These are phyloP conservation scores for Syncephalis plumigaleata DNA, from an alignment of 371 early-diverging fungal species.

Conservation along the genomic window DNA sequence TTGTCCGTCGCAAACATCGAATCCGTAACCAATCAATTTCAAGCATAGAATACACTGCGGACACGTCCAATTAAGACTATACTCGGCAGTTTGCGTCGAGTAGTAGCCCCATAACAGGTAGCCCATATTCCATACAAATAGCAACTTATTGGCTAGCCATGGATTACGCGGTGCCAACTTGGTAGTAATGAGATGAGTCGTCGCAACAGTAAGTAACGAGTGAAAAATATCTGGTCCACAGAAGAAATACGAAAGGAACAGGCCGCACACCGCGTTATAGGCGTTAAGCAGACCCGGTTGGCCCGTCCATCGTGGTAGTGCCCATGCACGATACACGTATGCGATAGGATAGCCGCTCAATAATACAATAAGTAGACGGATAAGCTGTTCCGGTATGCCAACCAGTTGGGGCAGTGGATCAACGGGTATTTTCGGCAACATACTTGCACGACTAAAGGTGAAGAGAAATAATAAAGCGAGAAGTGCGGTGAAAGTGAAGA, in stretches of 20 bases:
- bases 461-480: too few relatives aligned
- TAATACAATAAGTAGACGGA: constrained; percentile 27
- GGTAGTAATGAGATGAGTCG: constrained; percentile 26
- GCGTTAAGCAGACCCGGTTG: constrained; percentile 16
- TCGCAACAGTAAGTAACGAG: constrained; percentile 28
- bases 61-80: constrained; percentile 55
- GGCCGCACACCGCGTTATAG: constrained; percentile 25
- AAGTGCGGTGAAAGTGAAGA: too few relatives aligned
- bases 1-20: constrained; percentile 44
- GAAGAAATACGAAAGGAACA: constrained; percentile 32
- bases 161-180: constrained; percentile 12
- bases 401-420: too few relatives aligned
- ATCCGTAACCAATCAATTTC: constrained; percentile 48
- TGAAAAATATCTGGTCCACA: constrained; percentile 37
- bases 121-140: constrained; percentile 37
- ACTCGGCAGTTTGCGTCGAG: constrained; percentile 29
- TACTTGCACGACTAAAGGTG: too few relatives aligned
- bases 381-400: constrained; percentile 2
- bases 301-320: constrained; percentile 12
- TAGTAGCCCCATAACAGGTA: constrained; percentile 38
- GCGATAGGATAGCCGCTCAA: constrained; percentile 27
- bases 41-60: constrained; percentile 53
- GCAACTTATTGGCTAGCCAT: constrained; percentile 17
- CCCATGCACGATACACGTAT: constrained; percentile 15
- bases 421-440: too few relatives aligned